These are phyloP conservation scores for Scutellaria minor DNA, from an alignment of 257 asterid genomes.

Conservation along the genomic window DNA sequence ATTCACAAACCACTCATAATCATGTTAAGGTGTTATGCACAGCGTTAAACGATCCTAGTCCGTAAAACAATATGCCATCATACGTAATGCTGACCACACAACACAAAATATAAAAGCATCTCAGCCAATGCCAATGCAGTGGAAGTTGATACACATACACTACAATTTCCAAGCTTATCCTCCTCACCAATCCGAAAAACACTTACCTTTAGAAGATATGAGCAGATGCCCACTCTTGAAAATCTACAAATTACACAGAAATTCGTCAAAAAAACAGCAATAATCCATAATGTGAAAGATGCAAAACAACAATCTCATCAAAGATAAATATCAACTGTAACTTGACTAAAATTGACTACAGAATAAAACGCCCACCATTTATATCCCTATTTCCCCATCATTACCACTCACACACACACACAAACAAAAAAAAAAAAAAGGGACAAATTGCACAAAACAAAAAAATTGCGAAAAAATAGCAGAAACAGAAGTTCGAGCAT, in stretches of 20 bases:
- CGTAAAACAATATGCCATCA: conserved; percentile 19
- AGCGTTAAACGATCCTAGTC: not conserved
- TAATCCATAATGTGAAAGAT: conserved; percentile 23
- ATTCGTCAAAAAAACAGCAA: conserved; percentile 34
- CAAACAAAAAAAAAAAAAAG: not conserved
- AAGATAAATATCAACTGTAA: conserved; percentile 8
- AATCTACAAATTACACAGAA: conserved; percentile 60
- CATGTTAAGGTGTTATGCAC: too few species aligned
- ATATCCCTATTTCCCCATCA: conserved; percentile 18
- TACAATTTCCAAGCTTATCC: conserved; percentile 6
- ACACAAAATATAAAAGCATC: not conserved
- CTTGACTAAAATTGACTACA: conserved; percentile 47
- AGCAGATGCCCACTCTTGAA: conserved; percentile 99
- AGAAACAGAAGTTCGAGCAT: conserved; percentile 27
- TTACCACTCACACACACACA: not conserved
- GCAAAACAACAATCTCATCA: conserved; percentile 22
- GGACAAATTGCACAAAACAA: not conserved
- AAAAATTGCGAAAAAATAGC: not conserved
- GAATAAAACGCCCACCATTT: conserved; percentile 25
- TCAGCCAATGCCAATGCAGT: not conserved
- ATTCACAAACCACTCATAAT: too few species aligned
- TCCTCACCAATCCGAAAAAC: conserved; percentile 24
- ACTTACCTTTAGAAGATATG: conserved; percentile 95
- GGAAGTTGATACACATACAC: conserved; percentile 6
- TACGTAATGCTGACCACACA: conserved; percentile 1